A percentile compares a stretch with the other conserved stretches of the same genome.
Conservation (phyloP, 2,329 filamentous ascomycete species). For the Botrytis deweyae region DNA sequence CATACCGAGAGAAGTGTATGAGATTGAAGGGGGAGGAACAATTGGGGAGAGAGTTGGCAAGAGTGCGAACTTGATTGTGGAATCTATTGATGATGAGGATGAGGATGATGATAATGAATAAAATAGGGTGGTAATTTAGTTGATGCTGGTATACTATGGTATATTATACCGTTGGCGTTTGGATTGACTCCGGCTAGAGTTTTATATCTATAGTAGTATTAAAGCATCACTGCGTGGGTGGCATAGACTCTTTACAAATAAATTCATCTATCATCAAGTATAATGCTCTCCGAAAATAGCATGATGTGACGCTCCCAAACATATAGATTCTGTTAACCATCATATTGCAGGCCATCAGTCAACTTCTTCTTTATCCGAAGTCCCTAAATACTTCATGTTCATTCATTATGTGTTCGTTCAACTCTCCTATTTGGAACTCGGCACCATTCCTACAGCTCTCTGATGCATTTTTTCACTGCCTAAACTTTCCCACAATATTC, state of each 20-base stretch:
- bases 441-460: neutral
- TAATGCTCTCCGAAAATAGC: neutral
- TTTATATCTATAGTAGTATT: neutral
- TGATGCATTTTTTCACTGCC: neutral
- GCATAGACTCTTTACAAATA: constrained; percentile 12
- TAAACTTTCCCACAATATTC: neutral
- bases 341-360: neutral
- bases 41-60: constrained; percentile 73
- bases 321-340: too few species aligned
- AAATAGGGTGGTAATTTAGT: neutral
- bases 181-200: neutral
- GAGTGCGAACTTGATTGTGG: constrained; percentile 87
- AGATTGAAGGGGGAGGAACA: constrained; percentile 62
- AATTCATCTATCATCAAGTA: neutral
- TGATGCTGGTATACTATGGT: neutral
- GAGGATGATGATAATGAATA: constrained; percentile 31
- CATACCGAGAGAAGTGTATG: constrained; percentile 80
- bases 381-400: neutral
- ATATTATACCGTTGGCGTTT: neutral
- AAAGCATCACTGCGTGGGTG: constrained; percentile 17
- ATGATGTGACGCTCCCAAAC: neutral
- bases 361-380: neutral
- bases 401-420: neutral
- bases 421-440: neutral
- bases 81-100: constrained; percentile 54